Evolutionary conservation across 208 protist species (phyloP), one percentile per base, ranked within the genome.

Genomic region (Leishmania braziliensis): DNA sequence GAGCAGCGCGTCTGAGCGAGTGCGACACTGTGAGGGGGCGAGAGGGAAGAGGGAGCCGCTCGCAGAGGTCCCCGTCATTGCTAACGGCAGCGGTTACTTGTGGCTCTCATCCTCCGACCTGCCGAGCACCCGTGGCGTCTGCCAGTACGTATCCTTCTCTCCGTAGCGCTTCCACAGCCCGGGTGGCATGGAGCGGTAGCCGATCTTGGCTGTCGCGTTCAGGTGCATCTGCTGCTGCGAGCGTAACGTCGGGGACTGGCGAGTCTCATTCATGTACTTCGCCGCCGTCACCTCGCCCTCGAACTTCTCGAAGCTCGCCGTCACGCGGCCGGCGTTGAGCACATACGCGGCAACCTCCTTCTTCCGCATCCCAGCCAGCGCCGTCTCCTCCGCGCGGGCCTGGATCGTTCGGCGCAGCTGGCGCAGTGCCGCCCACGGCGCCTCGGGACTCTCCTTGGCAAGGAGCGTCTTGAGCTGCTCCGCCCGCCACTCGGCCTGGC

Each of bases 201-300:
- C 95, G 78, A 98, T 96, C 77, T 95, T 95, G 46, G 92, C 91
- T 0, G 93, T 96, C 26, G 92, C 93, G 86, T 97, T 96, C 43
- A 97, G 84, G 79, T 98, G 93, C 95, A 98, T 97, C 86, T 98
- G 92, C 80, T 92, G 75, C 88, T 93, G 92, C 60, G 92, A 95
- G 39, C 95, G 95, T 72, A 95, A 75, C 66, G 95, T 98, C 70
- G 83, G 83, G 9, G 93, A 83, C 74, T 93, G 90, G 33, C 95
- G 92, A 23, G 85, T 62, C 84, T 98, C 95, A 79, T 91, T 96
- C 92, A 95, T 92, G 84, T 91, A 98, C 83, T 95, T 96, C 16
- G 89, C 84, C 10, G 88, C 77, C 20, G 88, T 92, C 36, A 98
- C 93, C 78, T 96, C 92, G 72, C 87, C 85, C 78, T 98, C 93